Base-by-base conservation (phyloP, 2,329 filamentous ascomycete species). In the Acarospora socialis region DNA sequence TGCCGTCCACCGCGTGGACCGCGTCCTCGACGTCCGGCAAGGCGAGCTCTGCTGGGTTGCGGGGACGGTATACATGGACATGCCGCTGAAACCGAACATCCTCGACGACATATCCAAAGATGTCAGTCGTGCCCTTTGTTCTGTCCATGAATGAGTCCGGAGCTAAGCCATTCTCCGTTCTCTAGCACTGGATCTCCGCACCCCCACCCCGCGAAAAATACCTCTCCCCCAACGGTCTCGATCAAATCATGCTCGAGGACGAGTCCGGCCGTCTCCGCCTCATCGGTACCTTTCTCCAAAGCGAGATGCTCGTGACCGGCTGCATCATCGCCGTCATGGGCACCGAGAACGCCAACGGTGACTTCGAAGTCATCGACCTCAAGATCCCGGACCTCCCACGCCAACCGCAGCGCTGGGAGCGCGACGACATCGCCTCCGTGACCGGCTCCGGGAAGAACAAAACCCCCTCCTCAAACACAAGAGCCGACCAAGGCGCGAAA, bases 41-140 rank as follows among this genome's bases (percentile, higher is more conserved):
- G 90, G 90, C 41, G 77, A 94, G 59, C 63, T 95, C 21, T 95
- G 87, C 60, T 98, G 87, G 84, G 80, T 98, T 10, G 69, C 77
- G 0, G 90, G 92, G 10, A 98, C 90, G 0, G 74, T 95, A 19
- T 98, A 92, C 54, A 92, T 95, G 79, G 83, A 95, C 42, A 86
- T 98, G 82, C 73, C 81, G 2, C 57, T 94, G 48, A 98, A 98
- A 60, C 90, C 92, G 1, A 92, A 92, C 50, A 87, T 98, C 52
- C 61, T 98, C 20, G 86, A 94, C 37, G 90, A 98, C 46, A 81
- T 98, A 24, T 79, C 81, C 23, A 92, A 92, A 57, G 87, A 94
- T 55, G 81, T 86, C 59, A 42, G 70, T 54, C 16, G 8, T 9
- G 19, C 25, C 5, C 5, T 20, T 17, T 17, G 10, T 30, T 38